Evolutionary conservation across 2,329 filamentous ascomycete species (phyloP).

Genomic region (Cytospora schulzeri): DNA sequence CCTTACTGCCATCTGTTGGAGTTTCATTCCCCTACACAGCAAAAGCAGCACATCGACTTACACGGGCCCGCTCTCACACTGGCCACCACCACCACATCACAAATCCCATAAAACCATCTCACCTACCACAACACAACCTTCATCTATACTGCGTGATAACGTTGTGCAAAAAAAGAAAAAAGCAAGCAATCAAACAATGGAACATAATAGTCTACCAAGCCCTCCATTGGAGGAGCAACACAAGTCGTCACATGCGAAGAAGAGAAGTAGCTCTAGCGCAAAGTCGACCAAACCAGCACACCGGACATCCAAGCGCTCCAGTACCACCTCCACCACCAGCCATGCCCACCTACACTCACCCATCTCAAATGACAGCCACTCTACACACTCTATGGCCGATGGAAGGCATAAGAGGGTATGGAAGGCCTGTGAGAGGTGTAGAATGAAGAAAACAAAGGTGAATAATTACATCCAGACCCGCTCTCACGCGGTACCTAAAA

Average conservation of each 20-base stretch:
- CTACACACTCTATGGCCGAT: constrained; percentile 47
- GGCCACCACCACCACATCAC: background rate
- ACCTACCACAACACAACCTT: background rate
- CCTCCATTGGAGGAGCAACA: constrained; percentile 52
- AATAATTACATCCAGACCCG: constrained; percentile 8
- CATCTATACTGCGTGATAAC: constrained; percentile 3
- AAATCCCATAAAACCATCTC: background rate
- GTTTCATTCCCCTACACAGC: background rate
- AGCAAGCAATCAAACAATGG: constrained; percentile 54
- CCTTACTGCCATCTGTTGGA: background rate
- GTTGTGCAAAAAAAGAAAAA: constrained; percentile 7
- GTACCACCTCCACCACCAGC: constrained; percentile 42
- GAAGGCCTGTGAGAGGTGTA: constrained; percentile 68
- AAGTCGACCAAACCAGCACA: constrained; percentile 54
- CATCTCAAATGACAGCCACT: constrained; percentile 41
- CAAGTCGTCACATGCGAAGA: constrained; percentile 40
- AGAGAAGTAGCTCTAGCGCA: constrained; percentile 44
- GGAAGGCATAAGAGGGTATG: constrained; percentile 65
- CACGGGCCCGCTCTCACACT: constrained; percentile 5
- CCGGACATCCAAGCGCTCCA: constrained; percentile 54
- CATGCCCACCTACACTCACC: constrained; percentile 41
- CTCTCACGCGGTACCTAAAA: no score
- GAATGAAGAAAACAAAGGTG: constrained; percentile 73
- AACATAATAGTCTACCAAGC: constrained; percentile 51
- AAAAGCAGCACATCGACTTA: constrained; percentile 4